Conservation (phyloP, 352 stramenopile genomes). For the Pythium plurisporium region DNA sequence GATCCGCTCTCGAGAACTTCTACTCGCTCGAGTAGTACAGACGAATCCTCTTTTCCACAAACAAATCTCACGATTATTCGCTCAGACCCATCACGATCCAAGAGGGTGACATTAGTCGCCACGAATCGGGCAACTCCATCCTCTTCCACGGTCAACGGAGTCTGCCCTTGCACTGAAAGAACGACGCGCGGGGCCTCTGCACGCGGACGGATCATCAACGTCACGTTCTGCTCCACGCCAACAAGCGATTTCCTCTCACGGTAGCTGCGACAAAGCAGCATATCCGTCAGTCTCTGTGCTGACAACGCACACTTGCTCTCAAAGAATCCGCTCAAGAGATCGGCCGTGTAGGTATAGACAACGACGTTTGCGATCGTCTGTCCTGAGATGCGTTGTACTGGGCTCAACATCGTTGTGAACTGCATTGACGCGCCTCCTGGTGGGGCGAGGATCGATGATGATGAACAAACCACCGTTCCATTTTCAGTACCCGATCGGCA, state of each 20-base stretch:
- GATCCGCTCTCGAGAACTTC: not conserved
- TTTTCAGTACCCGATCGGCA: not conserved
- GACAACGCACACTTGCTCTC: slow-evolving; percentile 10
- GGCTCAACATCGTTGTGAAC: not conserved
- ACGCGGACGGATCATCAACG: slow-evolving; percentile 8
- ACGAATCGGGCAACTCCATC: slow-evolving; percentile 4
- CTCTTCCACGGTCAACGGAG: slow-evolving; percentile 1
- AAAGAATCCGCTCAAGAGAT: slow-evolving; percentile 13
- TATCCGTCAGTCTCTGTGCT: no score
- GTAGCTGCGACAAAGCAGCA: slow-evolving; percentile 11
- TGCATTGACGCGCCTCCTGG: not conserved
- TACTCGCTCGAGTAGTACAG: not conserved
- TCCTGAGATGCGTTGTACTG: slow-evolving; percentile 2
- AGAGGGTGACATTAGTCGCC: slow-evolving; percentile 9
- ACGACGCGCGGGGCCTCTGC: slow-evolving; percentile 12
- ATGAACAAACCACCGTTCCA: not conserved
- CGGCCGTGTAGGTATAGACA: slow-evolving; percentile 7
- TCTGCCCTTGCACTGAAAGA: not conserved
- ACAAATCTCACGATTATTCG: not conserved
- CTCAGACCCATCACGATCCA: slow-evolving; percentile 15
- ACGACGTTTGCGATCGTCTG: not conserved
- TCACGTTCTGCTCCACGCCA: not conserved
- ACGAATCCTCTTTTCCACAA: not conserved
- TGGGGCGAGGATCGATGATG: not conserved
- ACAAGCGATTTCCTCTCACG: slow-evolving; percentile 20